phyloP scores from a whole-genome alignment of 306 rosid genomes.

The Vigna mungo region DNA sequence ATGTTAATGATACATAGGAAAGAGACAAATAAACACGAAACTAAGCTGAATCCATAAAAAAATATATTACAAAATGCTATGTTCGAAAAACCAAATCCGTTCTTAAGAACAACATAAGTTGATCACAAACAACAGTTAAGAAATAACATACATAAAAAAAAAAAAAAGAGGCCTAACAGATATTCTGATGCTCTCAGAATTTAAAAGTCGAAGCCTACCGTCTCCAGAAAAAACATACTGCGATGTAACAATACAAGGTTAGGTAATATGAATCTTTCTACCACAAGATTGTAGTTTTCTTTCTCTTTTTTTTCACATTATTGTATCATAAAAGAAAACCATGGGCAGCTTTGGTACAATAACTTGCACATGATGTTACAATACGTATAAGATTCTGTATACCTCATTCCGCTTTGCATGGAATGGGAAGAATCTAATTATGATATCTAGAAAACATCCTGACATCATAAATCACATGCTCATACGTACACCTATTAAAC shows the following conservation, averaged over 20 bases:
- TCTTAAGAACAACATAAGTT: not conserved
- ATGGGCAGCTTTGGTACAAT: constrained; percentile 37
- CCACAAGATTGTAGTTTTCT: constrained; percentile 9
- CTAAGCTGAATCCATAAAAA: too few relatives aligned
- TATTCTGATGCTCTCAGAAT: constrained; percentile 13
- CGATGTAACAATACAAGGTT: not conserved
- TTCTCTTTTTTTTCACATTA: not conserved
- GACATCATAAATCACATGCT: constrained; percentile 33
- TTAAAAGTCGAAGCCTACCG: not conserved
- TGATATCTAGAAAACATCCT: constrained; percentile 43
- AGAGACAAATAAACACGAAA: too few relatives aligned
- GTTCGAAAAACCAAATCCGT: too few relatives aligned
- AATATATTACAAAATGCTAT: too few relatives aligned
- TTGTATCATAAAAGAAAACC: constrained; percentile 30
- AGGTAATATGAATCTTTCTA: constrained; percentile 12
- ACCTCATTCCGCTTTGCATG: constrained; percentile 44
- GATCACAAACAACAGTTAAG: not conserved
- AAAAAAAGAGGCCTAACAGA: not conserved
- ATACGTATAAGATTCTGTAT: constrained; percentile 46
- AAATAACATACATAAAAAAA: not conserved
- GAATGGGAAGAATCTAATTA: constrained; percentile 43
- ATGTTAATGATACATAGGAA: too few relatives aligned
- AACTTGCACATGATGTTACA: constrained; percentile 51
- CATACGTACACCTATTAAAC: constrained; percentile 1
- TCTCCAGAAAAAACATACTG: not conserved